phyloP scores from a whole-genome alignment of 192 early-diverging fungal species.

The Umbelopsis ramanniana region DNA sequence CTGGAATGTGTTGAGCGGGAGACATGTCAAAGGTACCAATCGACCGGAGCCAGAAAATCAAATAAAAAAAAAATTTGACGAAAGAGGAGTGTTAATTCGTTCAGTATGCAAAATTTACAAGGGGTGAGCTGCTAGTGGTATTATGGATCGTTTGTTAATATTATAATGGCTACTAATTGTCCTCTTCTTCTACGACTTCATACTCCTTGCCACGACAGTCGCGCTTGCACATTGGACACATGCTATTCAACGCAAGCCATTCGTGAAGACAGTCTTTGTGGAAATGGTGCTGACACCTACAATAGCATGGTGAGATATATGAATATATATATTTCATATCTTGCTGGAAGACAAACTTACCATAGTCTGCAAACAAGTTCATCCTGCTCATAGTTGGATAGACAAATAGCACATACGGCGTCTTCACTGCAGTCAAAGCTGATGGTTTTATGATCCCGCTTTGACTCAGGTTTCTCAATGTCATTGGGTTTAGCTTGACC shows the following conservation, averaged over 20 bases:
- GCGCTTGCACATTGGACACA: slow-evolving; percentile 78
- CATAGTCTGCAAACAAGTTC: slow-evolving; percentile 73
- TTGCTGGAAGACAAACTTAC: slow-evolving; percentile 28
- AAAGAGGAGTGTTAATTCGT: too few species aligned
- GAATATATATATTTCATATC: background rate
- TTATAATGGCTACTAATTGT: background rate
- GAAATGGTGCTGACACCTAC: slow-evolving; percentile 73
- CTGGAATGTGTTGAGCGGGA: slow-evolving; percentile 7
- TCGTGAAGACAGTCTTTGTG: slow-evolving; percentile 83
- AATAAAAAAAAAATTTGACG: too few species aligned
- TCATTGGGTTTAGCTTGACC: background rate
- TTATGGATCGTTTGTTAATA: background rate
- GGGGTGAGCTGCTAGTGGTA: background rate
- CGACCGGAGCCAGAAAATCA: too few species aligned
- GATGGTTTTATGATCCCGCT: slow-evolving; percentile 27
- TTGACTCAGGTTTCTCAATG: background rate
- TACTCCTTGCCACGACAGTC: slow-evolving; percentile 50
- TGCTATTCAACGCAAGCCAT: slow-evolving; percentile 76
- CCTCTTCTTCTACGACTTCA: slow-evolving; percentile 18
- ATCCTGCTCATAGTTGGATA: slow-evolving; percentile 75
- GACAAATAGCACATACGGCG: slow-evolving; percentile 78
- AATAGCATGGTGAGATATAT: background rate
- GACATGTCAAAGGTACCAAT: background rate
- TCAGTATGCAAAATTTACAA: too few species aligned
- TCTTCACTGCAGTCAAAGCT: slow-evolving; percentile 64